Evolutionary conservation across 1,284 basidiomycete species (phyloP), one percentile per base, ranked within the genome.

Genomic region (Puccinia sorghi): DNA sequence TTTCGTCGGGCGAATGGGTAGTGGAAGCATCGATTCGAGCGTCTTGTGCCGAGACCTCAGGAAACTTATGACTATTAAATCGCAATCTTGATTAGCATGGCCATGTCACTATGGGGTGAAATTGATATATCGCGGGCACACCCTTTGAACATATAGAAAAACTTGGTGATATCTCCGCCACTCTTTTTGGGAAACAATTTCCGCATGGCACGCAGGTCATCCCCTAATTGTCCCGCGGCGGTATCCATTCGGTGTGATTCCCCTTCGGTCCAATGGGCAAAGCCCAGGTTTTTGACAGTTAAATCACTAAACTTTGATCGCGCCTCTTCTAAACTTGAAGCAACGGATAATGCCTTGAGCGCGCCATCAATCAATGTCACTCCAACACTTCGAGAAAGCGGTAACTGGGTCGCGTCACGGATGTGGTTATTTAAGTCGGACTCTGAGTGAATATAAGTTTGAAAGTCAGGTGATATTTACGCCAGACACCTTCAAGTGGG

Each of bases 131-230:
- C 50, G 22, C 48, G 22, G 56, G 72, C 76, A n/a, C 13, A 79
- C 76, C 76, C 76, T 79, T 79, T 79, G 22, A 71, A 71, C 76
- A 79, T 79, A 39, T 79, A 79, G 25, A 72, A 79, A 56, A 72
- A 72, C 17, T 72, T 70, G 0, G 76, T 70, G 17, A 79, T 56
- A 46, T 79, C 69, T 3, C 37, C 59, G 12, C 43, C 43, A 41
- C 13, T 64, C 61, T 79, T 79, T 46, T 79, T 79, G 17, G 76
- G 69, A 27, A 79, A 79, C 17, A 52, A 25, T 66, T 71, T 71
- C 39, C 61, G 41, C 69, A 79, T 79, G 22, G 27, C 67, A 63
- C 76, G 67, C 5, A 79, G 52, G 41, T 79, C 76, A 32, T 79
- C 76, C 20, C 76, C 76, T 27, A 72, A 37, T 63, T 79, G 66